Evolutionary conservation across 1,284 basidiomycete genomes (phyloP).

Genomic region (Puccinia hordei): DNA sequence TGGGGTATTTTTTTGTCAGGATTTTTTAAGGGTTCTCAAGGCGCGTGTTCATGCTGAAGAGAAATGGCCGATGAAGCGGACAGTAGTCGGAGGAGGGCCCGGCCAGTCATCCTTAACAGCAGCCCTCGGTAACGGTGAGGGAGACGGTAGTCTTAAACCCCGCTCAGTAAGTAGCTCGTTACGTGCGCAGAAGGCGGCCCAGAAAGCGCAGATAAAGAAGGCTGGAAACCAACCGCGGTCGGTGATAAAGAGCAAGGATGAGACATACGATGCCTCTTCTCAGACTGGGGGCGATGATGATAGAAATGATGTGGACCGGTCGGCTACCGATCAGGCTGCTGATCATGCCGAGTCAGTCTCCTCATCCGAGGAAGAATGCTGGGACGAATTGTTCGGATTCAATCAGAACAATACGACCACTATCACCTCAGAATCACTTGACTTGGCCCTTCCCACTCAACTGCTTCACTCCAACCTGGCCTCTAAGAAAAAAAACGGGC

Average conservation of each 20-base stretch:
- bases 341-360: neutral
- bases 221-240: no score
- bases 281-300: no score
- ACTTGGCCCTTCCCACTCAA: neutral
- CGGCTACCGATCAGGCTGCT: neutral
- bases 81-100: no score
- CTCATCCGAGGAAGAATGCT: constrained; percentile 25
- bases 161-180: no score
- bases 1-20: constrained; percentile 20
- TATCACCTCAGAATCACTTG: constrained; percentile 1
- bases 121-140: no score
- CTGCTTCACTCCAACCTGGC: neutral
- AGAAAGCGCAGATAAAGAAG: no score
- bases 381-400: constrained; percentile 46
- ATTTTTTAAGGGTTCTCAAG: constrained; percentile 45
- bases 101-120: no score
- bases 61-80: neutral
- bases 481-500: constrained; percentile 12
- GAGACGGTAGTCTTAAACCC: no score
- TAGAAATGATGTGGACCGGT: neutral
- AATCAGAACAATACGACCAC: neutral
- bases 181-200: no score
- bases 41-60: constrained; percentile 38
- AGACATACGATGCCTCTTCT: no score
- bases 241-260: no score